Evolutionary conservation across 2,329 filamentous ascomycete genomes (phyloP), one percentile per base, ranked within the genome.

Genomic region (Sodiomyces alkalinus): DNA sequence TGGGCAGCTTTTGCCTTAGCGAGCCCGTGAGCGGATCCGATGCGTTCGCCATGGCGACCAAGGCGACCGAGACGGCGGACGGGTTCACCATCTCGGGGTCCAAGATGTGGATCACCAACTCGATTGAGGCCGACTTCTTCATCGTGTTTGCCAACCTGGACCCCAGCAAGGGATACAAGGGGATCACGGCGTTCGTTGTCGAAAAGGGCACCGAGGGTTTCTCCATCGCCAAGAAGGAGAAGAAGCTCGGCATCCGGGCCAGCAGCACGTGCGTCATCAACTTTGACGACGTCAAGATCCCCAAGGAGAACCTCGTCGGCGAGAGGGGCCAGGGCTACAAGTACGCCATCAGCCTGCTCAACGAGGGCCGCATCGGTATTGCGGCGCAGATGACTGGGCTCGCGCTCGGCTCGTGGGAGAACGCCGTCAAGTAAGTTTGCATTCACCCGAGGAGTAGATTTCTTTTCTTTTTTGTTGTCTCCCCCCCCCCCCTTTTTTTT

Each of bases 31-130:
- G 83, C 14, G 90, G 90, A 14, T 93, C 85, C 1, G 90, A 98
- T 49, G 90, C 90, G 22, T 98, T 98, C 48, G 92, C 92, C 1
- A 67, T 98, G 39, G 79, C 83, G 41, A 96, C 90, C 32, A 86
- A 82, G 53, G 90, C 90, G 23, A 75, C 72, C 33, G 81, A 86
- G 63, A 90, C 82, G 1, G 65, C 73, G 14, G 68, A 74, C 39
- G 85, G 87, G 19, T 98, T 87, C 62, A 76, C 68, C 56, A 80
- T 98, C 54, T 80, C 73, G 35, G 90, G 90, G 27, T 75, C 73
- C 54, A 98, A 98, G 71, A 98, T 98, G 90, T 98, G 90, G 90
- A 98, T 98, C 57, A 98, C 90, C 38, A 98, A 98, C 66, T 79
- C 80, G 28, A 76, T 87, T 61, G 90, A 98, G 59, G 80, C 90